Conservation (phyloP, 108 stramenopile genomes). For the Chaetoceros muelleri region DNA sequence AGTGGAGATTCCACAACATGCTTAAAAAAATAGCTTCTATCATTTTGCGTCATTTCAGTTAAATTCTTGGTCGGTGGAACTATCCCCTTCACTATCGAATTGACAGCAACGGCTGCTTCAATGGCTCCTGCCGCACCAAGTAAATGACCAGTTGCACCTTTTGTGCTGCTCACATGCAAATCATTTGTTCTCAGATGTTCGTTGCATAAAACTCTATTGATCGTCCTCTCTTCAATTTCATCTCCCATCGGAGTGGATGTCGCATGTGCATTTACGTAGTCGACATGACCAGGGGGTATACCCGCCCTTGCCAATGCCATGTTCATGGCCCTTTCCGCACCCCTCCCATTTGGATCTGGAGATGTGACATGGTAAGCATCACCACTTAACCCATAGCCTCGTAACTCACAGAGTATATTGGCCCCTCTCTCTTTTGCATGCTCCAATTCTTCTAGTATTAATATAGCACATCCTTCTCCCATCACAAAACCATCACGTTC, state of each 20-base stretch:
- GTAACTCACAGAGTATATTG: conserved; percentile 40
- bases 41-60: conserved; percentile 16
- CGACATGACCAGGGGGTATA: conserved; percentile 29
- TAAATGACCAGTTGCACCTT: conserved; percentile 93
- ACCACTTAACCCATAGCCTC: conserved; percentile 61
- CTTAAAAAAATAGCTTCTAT: conserved; percentile 16
- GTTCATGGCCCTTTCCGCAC: conserved; percentile 76
- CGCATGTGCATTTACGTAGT: conserved; percentile 95
- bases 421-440: conserved; percentile 70
- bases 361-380: conserved; percentile 89
- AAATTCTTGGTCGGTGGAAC: conserved; percentile 86
- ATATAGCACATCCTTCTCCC: conserved; percentile 86
- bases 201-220: conserved; percentile 37
- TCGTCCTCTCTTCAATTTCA: conserved; percentile 75
- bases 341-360: conserved; percentile 76
- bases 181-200: not conserved
- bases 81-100: conserved; percentile 42
- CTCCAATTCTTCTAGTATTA: conserved; percentile 85
- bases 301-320: conserved; percentile 40
- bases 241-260: conserved; percentile 95
- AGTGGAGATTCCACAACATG: conserved; percentile 17
- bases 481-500: conserved; percentile 89
- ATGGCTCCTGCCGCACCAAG: conserved; percentile 95
- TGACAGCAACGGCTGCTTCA: conserved; percentile 83
- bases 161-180: conserved; percentile 80